These are phyloP conservation scores for Rhypophila decipiens DNA, from an alignment of 495 filamentous ascomycete species.

Conservation along the genomic window DNA sequence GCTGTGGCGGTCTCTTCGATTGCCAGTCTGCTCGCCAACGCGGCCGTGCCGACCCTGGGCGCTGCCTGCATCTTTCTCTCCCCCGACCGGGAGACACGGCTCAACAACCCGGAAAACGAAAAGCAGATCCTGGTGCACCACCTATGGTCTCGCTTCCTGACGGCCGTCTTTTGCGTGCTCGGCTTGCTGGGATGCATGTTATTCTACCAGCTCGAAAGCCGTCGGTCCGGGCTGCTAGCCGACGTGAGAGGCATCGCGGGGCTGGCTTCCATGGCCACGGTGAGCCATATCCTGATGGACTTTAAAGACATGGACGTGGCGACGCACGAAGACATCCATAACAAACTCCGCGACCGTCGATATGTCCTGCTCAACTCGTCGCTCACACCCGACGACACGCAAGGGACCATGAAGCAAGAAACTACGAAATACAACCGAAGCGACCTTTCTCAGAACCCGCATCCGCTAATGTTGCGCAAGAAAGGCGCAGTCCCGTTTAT, in stretches of 20 bases:
- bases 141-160: slow-evolving; percentile 57
- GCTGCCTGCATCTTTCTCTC: slow-evolving; percentile 50
- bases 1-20: slow-evolving; percentile 59
- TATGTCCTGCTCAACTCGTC: slow-evolving; percentile 65
- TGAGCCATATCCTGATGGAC: slow-evolving; percentile 65
- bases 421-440: slow-evolving; percentile 31
- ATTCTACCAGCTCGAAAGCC: slow-evolving; percentile 49
- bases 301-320: slow-evolving; percentile 67
- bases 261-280: slow-evolving; percentile 66
- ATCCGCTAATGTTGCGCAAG: slow-evolving; percentile 61
- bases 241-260: slow-evolving; percentile 71
- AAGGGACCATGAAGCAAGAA: slow-evolving; percentile 21
- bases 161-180: slow-evolving; percentile 40
- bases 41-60: slow-evolving; percentile 55
- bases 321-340: slow-evolving; percentile 57
- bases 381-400: slow-evolving; percentile 44
- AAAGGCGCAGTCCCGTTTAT: slow-evolving; percentile 53
- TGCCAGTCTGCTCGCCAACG: slow-evolving; percentile 55
- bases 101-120: slow-evolving; percentile 21
- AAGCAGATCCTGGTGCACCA: slow-evolving; percentile 49
- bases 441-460: slow-evolving; percentile 50
- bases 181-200: slow-evolving; percentile 53
- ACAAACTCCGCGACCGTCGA: slow-evolving; percentile 54
- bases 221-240: slow-evolving; percentile 56
- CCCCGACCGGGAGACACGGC: slow-evolving; percentile 35